These are phyloP conservation scores for Aaosphaeria arxii DNA, from an alignment of 2,329 filamentous ascomycete species.

Conservation along the genomic window DNA sequence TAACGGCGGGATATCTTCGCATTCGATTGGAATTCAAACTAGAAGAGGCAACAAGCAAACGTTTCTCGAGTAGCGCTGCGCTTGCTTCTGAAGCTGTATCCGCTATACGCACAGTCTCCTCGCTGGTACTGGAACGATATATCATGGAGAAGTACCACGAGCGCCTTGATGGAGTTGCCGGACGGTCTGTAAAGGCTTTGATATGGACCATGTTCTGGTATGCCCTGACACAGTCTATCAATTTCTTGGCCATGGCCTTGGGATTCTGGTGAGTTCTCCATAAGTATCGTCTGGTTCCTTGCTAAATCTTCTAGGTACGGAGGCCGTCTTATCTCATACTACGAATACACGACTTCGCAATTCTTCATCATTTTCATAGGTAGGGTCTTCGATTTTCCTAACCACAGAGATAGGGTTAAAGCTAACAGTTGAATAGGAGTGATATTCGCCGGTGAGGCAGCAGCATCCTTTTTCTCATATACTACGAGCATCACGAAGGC, in stretches of 20 bases:
- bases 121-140: constrained; percentile 81
- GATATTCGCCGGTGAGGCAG: constrained; percentile 86
- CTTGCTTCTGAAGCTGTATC: constrained; percentile 93
- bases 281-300: constrained; percentile 45
- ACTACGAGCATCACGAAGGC: constrained; percentile 97
- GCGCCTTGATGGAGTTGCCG: constrained; percentile 53
- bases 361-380: not conserved
- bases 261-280: constrained; percentile 51
- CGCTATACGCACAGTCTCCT: constrained; percentile 89
- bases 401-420: too few species aligned
- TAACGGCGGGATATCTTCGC: constrained; percentile 78
- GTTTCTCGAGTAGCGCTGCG: constrained; percentile 55
- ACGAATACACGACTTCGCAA: constrained; percentile 53
- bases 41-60: constrained; percentile 69
- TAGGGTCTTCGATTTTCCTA: too few species aligned
- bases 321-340: constrained; percentile 28
- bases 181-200: constrained; percentile 62
- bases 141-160: constrained; percentile 67
- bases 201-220: constrained; percentile 77
- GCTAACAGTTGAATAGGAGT: constrained; percentile 64
- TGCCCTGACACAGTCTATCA: constrained; percentile 77
- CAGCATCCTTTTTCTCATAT: constrained; percentile 88
- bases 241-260: constrained; percentile 41
- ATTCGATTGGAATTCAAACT: constrained; percentile 83
- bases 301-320: constrained; percentile 30